Base-by-base conservation (phyloP, 1,139 yeast species). In the Taphrina deformans region DNA sequence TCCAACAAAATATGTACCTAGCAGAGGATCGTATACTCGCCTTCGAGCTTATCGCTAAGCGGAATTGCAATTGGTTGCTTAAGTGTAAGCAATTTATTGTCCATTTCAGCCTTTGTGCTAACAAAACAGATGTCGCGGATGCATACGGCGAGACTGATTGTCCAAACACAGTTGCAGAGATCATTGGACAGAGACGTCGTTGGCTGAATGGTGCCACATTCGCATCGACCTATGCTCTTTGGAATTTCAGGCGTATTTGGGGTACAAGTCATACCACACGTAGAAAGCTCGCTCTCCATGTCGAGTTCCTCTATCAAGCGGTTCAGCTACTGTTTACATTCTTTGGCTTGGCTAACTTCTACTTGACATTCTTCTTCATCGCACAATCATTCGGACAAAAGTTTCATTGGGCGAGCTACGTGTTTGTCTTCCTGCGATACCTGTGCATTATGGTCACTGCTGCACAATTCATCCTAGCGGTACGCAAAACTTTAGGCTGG, bases 141-240 rank as follows among this genome's bases (percentile, higher is more conserved):
- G 53, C 53, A 7, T 87, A 89, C 29, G 99, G 98, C 71, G 98
- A 92, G 74, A 93, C 99, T 0, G 99, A 93, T 82, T 97, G 93
- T 58, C 99, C 99, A 2, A 97, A 92, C 74, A 80, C 85, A 4
- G 81, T 92, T 55, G 84, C 98, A 0, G 99, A 93, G 75, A 92
- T 93, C 73, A 85, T 93, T 67, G 86, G 96, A 16, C 99, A 93
- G 77, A 85, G 99, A 79, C 85, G 99, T 79, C 85, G 99, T 78
- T 93, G 99, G 99, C 84, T 93, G 65, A 93, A 93, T 75, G 99
- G 99, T 78, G 97, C 99, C 0, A 92, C 92, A 74, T 96, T 96
- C 73, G 98, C 99, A 0, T 93, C 97, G 1, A 79, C 93, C 65
- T 93, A 91, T 73, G 83, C 96, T 0, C 81, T 90, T 71, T 80